phyloP scores from a whole-genome alignment of 108 stramenopile species.

The Fragilaria radians region DNA sequence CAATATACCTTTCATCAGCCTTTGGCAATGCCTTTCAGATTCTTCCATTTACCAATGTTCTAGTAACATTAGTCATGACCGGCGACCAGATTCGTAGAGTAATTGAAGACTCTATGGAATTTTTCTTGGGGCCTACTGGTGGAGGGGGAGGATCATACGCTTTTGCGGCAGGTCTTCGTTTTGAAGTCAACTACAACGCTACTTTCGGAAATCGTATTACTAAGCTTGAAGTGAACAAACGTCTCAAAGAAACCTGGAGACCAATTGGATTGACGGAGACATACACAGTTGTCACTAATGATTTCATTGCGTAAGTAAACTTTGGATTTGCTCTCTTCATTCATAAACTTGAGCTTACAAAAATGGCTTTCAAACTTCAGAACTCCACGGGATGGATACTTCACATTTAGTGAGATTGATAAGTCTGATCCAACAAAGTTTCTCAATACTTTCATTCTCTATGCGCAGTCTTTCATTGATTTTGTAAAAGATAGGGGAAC shows the following conservation, averaged over 20 bases:
- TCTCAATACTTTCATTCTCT: slow-evolving; percentile 20
- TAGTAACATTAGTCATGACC: slow-evolving; percentile 31
- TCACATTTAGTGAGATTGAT: slow-evolving; percentile 23
- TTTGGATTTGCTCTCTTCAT: too few relatives aligned
- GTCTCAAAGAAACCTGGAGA: slow-evolving; percentile 24
- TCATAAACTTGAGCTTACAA: too few relatives aligned
- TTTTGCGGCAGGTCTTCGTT: slow-evolving; percentile 51
- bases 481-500: slow-evolving; percentile 22
- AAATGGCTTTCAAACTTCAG: too few relatives aligned
- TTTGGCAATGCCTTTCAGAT: slow-evolving; percentile 18
- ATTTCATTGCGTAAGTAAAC: slow-evolving; percentile 37
- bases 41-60: slow-evolving; percentile 26
- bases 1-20: too few relatives aligned
- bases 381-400: slow-evolving; percentile 32
- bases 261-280: slow-evolving; percentile 22
- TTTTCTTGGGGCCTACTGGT: slow-evolving; percentile 11
- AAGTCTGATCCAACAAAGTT: slow-evolving; percentile 14
- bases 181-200: slow-evolving; percentile 23
- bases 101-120: slow-evolving; percentile 33
- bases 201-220: slow-evolving; percentile 10
- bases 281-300: slow-evolving; percentile 47
- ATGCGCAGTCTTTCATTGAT: slow-evolving; percentile 36
- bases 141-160: slow-evolving; percentile 45
- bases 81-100: slow-evolving; percentile 27
- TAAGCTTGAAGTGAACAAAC: slow-evolving; percentile 37